Conservation (phyloP, 208 protist species). For the Trypanosoma melophagium region DNA sequence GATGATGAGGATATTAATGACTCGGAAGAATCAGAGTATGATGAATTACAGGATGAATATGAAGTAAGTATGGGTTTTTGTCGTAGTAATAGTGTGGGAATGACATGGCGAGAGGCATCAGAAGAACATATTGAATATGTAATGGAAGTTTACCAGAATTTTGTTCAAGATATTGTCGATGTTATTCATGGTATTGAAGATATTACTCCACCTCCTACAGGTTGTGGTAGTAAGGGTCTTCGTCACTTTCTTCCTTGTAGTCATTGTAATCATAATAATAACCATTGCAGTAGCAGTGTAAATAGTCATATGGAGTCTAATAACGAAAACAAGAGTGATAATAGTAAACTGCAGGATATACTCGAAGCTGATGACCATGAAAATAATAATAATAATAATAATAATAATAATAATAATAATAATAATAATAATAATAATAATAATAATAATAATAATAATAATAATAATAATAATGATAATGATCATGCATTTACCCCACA, state of each 20-base stretch:
- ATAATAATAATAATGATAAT: constrained; percentile 16
- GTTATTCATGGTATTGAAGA: constrained; percentile 22
- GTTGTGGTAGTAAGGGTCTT: neutral
- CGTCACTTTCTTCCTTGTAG: neutral
- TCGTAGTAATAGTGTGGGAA: constrained; percentile 22
- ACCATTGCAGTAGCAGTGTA: too few relatives aligned
- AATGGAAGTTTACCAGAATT: constrained; percentile 22
- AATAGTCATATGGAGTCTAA: too few relatives aligned
- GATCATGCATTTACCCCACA: constrained; percentile 36
- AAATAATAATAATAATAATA: neutral
- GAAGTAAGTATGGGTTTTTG: constrained; percentile 32
- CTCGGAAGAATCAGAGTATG: neutral
- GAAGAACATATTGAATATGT: constrained; percentile 27
- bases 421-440: neutral
- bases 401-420: constrained; percentile 22
- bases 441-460: neutral
- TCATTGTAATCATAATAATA: neutral
- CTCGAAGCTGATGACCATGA: neutral
- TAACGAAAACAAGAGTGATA: neutral
- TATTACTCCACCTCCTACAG: neutral
- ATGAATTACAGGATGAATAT: constrained; percentile 3
- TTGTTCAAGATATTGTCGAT: constrained; percentile 36
- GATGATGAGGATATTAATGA: neutral
- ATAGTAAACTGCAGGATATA: neutral
- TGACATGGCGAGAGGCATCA: constrained; percentile 29